Conservation (phyloP, 1,139 yeast genomes). For the Suhomyces maxii region DNA sequence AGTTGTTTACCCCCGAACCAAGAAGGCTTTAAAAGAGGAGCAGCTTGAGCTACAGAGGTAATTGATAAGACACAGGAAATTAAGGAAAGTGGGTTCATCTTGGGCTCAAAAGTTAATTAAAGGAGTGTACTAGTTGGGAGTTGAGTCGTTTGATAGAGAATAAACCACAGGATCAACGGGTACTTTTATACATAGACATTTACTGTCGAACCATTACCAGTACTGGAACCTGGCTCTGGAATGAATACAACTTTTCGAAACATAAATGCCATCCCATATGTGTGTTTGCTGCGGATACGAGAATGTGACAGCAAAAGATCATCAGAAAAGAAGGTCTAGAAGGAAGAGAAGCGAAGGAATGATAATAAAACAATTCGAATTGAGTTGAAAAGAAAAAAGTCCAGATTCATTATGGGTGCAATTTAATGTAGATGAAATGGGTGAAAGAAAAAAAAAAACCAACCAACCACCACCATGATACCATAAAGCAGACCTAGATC, state of each 20-base stretch:
- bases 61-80: conserved; percentile 3
- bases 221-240: no score
- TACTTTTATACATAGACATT: neutral
- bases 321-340: neutral
- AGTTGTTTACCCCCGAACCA: conserved; percentile 1
- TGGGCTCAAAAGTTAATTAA: neutral
- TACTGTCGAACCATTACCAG: neutral
- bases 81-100: conserved; percentile 11
- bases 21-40: conserved; percentile 1
- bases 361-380: no score
- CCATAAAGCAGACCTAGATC: no score
- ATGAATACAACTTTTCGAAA: neutral
- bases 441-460: no score
- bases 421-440: no score
- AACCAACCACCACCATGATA: no score
- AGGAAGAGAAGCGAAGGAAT: neutral
- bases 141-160: conserved; percentile 1
- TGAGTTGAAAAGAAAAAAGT: neutral
- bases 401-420: neutral
- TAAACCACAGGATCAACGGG: neutral
- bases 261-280: neutral
- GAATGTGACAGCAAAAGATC: neutral
- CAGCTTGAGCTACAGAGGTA: conserved; percentile 1
- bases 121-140: conserved; percentile 11
- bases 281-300: neutral